These are phyloP conservation scores for Singerocomus rubriflavus DNA, from an alignment of 1,284 basidiomycete species.

Conservation along the genomic window DNA sequence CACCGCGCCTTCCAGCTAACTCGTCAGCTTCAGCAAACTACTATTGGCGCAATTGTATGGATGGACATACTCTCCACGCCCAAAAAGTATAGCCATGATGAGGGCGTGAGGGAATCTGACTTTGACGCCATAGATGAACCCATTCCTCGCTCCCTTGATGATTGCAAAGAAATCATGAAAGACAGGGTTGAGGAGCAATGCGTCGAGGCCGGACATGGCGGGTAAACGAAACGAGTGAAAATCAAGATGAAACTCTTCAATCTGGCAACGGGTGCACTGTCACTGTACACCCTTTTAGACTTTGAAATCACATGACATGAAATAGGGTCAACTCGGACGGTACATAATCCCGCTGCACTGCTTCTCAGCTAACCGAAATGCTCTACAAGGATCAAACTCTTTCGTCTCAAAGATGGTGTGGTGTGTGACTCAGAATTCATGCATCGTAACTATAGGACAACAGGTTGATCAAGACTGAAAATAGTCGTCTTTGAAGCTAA, in stretches of 20 bases:
- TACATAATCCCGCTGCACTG: too few species aligned
- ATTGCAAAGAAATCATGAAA: slow-evolving; percentile 91
- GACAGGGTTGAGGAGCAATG: slow-evolving; percentile 58
- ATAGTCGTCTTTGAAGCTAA: slow-evolving; percentile 44
- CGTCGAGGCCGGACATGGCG: slow-evolving; percentile 32
- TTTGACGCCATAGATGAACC: slow-evolving; percentile 89
- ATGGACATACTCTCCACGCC: slow-evolving; percentile 74
- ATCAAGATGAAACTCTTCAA: not conserved
- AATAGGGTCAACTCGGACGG: too few species aligned
- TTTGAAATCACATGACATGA: too few species aligned
- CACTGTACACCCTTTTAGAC: not conserved
- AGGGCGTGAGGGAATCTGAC: slow-evolving; percentile 98
- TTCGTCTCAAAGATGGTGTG: not conserved
- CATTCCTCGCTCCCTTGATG: slow-evolving; percentile 94
- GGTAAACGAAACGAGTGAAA: not conserved
- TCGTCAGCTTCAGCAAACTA: slow-evolving; percentile 13
- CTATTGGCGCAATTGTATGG: not conserved
- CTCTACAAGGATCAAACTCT: not conserved
- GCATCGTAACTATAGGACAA: slow-evolving; percentile 6
- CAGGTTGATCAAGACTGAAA: slow-evolving; percentile 19
- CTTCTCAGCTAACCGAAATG: not conserved
- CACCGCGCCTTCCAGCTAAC: slow-evolving; percentile 67
- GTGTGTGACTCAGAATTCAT: not conserved
- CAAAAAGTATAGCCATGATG: slow-evolving; percentile 97
- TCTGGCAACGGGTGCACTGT: too few species aligned